These are phyloP conservation scores for Sphaerosporella brunnea DNA, from an alignment of 495 filamentous ascomycete genomes.

Conservation along the genomic window DNA sequence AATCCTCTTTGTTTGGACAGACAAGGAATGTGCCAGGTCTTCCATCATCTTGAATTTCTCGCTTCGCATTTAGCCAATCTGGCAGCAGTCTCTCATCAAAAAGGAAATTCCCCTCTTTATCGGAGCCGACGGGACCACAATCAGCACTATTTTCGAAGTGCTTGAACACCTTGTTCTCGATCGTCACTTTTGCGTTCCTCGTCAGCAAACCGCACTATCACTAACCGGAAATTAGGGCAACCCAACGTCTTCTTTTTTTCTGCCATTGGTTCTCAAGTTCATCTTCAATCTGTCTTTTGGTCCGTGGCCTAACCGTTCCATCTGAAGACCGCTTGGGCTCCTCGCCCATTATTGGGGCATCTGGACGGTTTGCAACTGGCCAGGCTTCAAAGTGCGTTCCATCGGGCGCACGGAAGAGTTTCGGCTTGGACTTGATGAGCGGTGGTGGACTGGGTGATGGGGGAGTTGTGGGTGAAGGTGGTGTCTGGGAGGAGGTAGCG, in stretches of 20 bases:
- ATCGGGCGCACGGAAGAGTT: neutral
- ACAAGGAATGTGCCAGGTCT: slow-evolving; percentile 12
- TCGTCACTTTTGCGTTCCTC: neutral
- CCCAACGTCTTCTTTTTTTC: neutral
- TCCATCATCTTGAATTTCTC: slow-evolving; percentile 18
- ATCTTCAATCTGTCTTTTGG: neutral
- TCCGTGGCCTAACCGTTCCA: neutral
- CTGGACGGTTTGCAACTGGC: neutral
- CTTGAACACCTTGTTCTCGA: neutral
- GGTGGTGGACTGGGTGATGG: neutral
- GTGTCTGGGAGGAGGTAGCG: too few relatives aligned
- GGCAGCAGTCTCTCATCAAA: slow-evolving; percentile 6
- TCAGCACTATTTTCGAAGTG: neutral
- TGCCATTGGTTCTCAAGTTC: neutral
- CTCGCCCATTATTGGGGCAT: neutral
- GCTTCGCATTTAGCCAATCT: slow-evolving; percentile 16
- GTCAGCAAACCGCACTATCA: neutral
- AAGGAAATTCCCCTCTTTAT: neutral
- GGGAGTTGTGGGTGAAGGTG: too few relatives aligned
- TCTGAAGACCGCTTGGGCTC: neutral
- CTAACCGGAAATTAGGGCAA: neutral
- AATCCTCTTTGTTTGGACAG: slow-evolving; percentile 15
- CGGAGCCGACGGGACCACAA: neutral
- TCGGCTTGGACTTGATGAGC: neutral
- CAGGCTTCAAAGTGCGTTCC: neutral